phyloP scores from a whole-genome alignment of 2,329 filamentous ascomycete genomes.

The Cercospora sesami region DNA sequence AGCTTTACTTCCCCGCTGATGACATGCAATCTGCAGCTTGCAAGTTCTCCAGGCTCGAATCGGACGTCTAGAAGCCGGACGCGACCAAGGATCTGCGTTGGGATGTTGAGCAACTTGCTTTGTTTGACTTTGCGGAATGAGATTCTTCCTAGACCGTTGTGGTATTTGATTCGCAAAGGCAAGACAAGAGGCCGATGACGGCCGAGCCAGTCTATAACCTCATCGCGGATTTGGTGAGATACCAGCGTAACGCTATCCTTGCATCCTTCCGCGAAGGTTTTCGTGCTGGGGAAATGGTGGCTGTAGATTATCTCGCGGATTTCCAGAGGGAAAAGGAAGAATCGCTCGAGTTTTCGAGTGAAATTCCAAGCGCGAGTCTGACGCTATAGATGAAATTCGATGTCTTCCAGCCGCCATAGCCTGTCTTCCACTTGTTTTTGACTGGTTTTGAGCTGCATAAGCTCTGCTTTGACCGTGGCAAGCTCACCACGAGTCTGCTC shows the following conservation, averaged over 20 bases:
- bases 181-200: background rate
- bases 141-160: background rate
- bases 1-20: background rate
- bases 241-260: background rate
- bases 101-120: background rate
- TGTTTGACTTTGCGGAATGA: background rate
- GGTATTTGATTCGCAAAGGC: background rate
- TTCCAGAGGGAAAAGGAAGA: background rate
- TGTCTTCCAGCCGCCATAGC: background rate
- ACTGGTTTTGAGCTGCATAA: background rate
- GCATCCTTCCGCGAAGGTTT: background rate
- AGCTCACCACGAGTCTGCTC: background rate
- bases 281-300: background rate
- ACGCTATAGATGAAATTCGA: background rate
- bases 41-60: background rate
- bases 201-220: background rate
- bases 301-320: background rate
- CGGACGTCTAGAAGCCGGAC: background rate
- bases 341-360: background rate
- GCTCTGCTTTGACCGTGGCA: background rate
- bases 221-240: background rate
- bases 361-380: background rate
- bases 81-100: background rate
- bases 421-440: background rate
- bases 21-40: background rate